These are phyloP conservation scores for Aristolochia californica DNA, from an alignment of 164 flowering plant genomes.

Conservation along the genomic window DNA sequence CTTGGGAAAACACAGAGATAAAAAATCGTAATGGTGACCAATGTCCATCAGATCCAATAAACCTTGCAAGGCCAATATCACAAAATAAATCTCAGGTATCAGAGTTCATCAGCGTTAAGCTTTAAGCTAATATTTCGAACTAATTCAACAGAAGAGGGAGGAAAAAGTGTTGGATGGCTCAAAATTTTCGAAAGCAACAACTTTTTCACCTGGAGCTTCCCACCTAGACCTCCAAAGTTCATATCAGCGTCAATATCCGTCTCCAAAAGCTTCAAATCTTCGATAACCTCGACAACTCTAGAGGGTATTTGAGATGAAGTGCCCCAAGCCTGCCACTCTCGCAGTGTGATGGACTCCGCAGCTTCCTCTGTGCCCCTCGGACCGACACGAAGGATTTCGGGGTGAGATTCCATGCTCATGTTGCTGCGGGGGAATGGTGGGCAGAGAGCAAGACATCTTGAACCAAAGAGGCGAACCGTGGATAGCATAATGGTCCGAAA, in stretches of 20 bases:
- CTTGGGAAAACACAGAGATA: no score
- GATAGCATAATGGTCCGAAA: background rate
- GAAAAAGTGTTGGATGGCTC: background rate
- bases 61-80: no score
- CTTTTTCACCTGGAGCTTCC: slow-evolving; percentile 50
- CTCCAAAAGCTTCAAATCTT: slow-evolving; percentile 61
- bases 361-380: background rate
- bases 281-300: slow-evolving; percentile 42
- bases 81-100: no score
- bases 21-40: no score
- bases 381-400: background rate
- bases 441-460: background rate
- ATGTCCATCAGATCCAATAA: no score
- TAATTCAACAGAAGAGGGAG: no score
- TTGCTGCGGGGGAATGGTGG: background rate
- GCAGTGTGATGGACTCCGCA: slow-evolving; percentile 11
- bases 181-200: background rate
- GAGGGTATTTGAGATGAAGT: slow-evolving; percentile 51
- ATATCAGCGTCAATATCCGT: slow-evolving; percentile 38
- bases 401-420: background rate
- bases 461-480: background rate
- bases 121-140: no score
- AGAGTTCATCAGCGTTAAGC: no score
- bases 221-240: slow-evolving; percentile 78
- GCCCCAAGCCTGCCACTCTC: slow-evolving; percentile 94